Evolutionary conservation across 2,329 filamentous ascomycete species (phyloP).

Genomic region (Fusarium pseudocircinatum): DNA sequence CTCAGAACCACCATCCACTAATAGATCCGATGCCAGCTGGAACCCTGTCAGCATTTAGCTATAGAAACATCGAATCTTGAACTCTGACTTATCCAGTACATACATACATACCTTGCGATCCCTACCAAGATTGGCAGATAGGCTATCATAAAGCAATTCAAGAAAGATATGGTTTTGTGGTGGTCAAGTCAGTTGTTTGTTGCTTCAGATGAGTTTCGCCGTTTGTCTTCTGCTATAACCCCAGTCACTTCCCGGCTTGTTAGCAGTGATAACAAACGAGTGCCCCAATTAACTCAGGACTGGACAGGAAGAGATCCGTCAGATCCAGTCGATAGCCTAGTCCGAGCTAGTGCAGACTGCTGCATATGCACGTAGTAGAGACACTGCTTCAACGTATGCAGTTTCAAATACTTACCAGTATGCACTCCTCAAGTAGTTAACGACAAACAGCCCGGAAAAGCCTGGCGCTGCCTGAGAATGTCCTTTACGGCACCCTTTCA

Average conservation of each 20-base stretch:
- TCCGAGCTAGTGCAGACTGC: slow-evolving; percentile 19
- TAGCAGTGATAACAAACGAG: slow-evolving; percentile 15
- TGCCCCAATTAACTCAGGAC: slow-evolving; percentile 27
- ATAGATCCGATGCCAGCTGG: neutral
- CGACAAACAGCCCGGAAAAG: slow-evolving; percentile 23
- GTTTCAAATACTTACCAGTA: neutral
- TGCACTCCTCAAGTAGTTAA: neutral
- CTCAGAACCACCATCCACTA: slow-evolving; percentile 21
- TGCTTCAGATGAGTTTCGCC: slow-evolving; percentile 9
- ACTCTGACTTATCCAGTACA: neutral
- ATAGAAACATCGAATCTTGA: neutral
- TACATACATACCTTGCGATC: neutral
- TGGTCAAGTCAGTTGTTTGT: neutral
- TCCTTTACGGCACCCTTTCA: neutral
- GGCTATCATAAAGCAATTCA: neutral
- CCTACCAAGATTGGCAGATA: neutral
- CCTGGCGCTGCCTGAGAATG: slow-evolving; percentile 19
- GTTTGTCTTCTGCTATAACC: slow-evolving; percentile 11
- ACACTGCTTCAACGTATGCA: neutral
- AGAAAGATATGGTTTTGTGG: neutral
- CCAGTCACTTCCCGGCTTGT: slow-evolving; percentile 1
- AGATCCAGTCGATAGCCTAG: slow-evolving; percentile 33
- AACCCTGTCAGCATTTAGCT: neutral
- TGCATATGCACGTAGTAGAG: neutral
- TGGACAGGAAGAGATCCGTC: slow-evolving; percentile 28